phyloP scores from a whole-genome alignment of 768 basidiomycete species.

The Tylopilus cervinicoccineus region DNA sequence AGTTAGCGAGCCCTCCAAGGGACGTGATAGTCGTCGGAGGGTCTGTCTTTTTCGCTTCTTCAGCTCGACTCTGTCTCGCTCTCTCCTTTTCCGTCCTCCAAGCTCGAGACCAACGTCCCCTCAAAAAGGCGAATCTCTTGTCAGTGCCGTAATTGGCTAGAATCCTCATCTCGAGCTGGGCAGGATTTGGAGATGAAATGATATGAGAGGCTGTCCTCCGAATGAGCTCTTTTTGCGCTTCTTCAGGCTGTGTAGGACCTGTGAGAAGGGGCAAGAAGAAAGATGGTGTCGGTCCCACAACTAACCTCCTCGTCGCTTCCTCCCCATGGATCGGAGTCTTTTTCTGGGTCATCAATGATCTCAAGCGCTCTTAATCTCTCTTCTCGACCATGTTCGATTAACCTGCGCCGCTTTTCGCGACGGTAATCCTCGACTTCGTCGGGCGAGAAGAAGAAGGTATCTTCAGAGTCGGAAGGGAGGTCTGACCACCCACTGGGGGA shows the following conservation, averaged over 20 bases:
- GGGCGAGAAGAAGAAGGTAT: conserved; percentile 74
- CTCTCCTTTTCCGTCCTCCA: conserved; percentile 60
- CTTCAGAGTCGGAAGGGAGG: conserved; percentile 81
- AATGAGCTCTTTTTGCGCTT: conserved; percentile 63
- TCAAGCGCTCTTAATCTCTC: conserved; percentile 60
- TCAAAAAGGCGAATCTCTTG: conserved; percentile 74
- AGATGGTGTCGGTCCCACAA: background rate
- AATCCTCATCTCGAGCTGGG: conserved; percentile 84
- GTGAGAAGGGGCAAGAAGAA: conserved; percentile 9
- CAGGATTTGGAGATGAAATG: conserved; percentile 66
- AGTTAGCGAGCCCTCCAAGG: conserved; percentile 55
- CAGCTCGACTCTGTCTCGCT: conserved; percentile 27
- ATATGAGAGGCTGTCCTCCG: conserved; percentile 69
- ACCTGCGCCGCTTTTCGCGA: conserved; percentile 60
- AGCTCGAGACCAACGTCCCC: conserved; percentile 64
- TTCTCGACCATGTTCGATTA: conserved; percentile 57
- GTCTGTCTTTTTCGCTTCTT: conserved; percentile 24
- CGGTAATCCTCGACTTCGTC: conserved; percentile 64
- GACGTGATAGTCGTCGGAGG: conserved; percentile 14
- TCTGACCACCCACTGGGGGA: conserved; percentile 77
- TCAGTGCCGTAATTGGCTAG: conserved; percentile 82
- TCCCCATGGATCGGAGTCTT: conserved; percentile 54
- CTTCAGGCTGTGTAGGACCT: conserved; percentile 46
- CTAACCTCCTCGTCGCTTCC: conserved; percentile 70
- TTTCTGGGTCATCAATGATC: conserved; percentile 38